A percentile compares a stretch with the other conserved stretches of the same genome.
These are phyloP conservation scores for Candida anglica DNA, from an alignment of 805 yeast genomes.

Conservation along the genomic window DNA sequence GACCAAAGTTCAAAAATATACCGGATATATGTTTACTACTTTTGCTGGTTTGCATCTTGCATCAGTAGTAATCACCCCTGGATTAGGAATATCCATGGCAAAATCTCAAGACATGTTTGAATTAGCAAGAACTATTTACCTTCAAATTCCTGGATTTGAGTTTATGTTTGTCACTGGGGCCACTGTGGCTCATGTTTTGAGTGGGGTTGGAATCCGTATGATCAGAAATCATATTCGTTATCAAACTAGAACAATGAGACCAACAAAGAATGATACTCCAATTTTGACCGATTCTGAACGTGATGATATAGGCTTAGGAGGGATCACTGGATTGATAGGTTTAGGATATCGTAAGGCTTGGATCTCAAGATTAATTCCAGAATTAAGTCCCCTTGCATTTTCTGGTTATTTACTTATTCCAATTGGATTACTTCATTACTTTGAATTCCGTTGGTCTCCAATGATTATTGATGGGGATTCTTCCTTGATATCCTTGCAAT, in stretches of 20 bases:
- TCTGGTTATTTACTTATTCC: slow-evolving; percentile 55
- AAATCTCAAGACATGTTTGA: slow-evolving; percentile 53
- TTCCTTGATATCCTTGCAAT: slow-evolving; percentile 49
- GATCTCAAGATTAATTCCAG: slow-evolving; percentile 40
- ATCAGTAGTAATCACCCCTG: slow-evolving; percentile 53
- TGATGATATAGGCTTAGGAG: slow-evolving; percentile 58
- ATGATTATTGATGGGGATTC: slow-evolving; percentile 61
- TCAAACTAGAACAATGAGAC: slow-evolving; percentile 7
- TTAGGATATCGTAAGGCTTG: slow-evolving; percentile 48
- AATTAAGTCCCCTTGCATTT: slow-evolving; percentile 52
- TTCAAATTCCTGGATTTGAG: slow-evolving; percentile 47
- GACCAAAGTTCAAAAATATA: slow-evolving; percentile 48
- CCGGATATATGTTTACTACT: slow-evolving; percentile 53
- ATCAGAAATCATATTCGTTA: slow-evolving; percentile 26
- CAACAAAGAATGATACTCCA: slow-evolving; percentile 6
- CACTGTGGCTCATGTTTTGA: slow-evolving; percentile 42
- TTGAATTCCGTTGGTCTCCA: slow-evolving; percentile 49
- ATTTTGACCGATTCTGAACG: slow-evolving; percentile 25
- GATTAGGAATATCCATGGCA: slow-evolving; percentile 33
- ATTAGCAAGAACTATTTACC: slow-evolving; percentile 60
- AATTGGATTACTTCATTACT: slow-evolving; percentile 42
- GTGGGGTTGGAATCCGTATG: slow-evolving; percentile 49
- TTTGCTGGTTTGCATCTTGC: slow-evolving; percentile 58
- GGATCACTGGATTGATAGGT: slow-evolving; percentile 53
- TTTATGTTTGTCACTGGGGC: slow-evolving; percentile 44